Evolutionary conservation across 2,329 filamentous ascomycete species (phyloP).

Genomic region (Diaporthe helianthi): DNA sequence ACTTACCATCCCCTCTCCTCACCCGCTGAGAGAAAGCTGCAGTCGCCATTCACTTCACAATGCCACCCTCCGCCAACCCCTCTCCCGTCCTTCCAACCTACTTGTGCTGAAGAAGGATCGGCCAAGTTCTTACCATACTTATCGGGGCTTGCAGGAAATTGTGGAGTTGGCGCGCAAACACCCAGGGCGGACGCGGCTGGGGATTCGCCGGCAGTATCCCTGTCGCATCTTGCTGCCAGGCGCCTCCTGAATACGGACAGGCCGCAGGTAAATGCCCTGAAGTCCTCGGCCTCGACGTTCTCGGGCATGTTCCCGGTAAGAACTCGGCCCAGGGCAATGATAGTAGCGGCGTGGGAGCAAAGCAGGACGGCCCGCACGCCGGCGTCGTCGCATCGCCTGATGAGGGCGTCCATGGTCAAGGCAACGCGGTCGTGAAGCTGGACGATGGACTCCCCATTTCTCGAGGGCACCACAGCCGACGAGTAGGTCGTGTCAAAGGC

Average conservation of each 20-base stretch:
- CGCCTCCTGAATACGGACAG: slow-evolving; percentile 67
- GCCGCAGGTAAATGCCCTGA: slow-evolving; percentile 83
- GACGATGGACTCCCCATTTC: slow-evolving; percentile 78
- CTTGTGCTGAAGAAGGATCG: slow-evolving; percentile 33
- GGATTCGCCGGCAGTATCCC: neutral
- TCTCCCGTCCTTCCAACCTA: slow-evolving; percentile 63
- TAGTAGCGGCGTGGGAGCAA: slow-evolving; percentile 86
- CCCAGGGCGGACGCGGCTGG: neutral
- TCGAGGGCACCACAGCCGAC: slow-evolving; percentile 71
- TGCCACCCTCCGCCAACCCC: slow-evolving; percentile 81
- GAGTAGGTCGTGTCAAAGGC: slow-evolving; percentile 63
- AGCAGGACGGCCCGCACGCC: slow-evolving; percentile 76
- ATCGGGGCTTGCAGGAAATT: slow-evolving; percentile 34
- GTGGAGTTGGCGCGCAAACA: neutral
- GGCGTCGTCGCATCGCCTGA: slow-evolving; percentile 74
- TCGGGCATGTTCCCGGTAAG: slow-evolving; percentile 81
- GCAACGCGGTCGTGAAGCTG: slow-evolving; percentile 83
- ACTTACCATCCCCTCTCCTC: slow-evolving; percentile 88
- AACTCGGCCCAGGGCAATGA: slow-evolving; percentile 85
- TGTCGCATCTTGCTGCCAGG: neutral
- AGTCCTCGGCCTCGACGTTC: slow-evolving; percentile 77
- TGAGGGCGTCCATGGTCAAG: slow-evolving; percentile 71
- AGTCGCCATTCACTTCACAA: slow-evolving; percentile 82
- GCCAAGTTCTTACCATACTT: slow-evolving; percentile 36
- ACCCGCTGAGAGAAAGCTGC: slow-evolving; percentile 78